These are phyloP conservation scores for Verticillium klebahnii DNA, from an alignment of 2,329 filamentous ascomycete species.

Conservation along the genomic window DNA sequence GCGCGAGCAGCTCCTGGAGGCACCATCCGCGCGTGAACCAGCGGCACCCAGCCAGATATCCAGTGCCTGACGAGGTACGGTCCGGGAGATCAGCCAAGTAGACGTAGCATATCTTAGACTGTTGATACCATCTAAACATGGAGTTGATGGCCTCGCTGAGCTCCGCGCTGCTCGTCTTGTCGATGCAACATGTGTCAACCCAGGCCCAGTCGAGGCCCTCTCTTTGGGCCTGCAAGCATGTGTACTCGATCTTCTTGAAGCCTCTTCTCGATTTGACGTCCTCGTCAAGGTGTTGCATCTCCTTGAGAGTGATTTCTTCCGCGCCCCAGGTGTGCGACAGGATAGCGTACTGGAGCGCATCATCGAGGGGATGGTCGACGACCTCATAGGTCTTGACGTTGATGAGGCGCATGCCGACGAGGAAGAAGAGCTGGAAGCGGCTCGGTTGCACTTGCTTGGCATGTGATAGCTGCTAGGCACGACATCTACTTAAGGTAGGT, in stretches of 20 bases:
- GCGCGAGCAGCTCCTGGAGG: constrained; percentile 61
- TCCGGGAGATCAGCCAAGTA: constrained; percentile 24
- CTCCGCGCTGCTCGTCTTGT: constrained; percentile 25
- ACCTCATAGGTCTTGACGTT: constrained; percentile 16
- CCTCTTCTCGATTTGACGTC: neutral
- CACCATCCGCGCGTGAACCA: constrained; percentile 48
- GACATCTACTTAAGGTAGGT: too few species aligned
- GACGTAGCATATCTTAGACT: constrained; percentile 27
- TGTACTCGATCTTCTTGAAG: constrained; percentile 9
- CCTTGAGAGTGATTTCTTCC: constrained; percentile 8
- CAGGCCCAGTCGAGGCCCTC: constrained; percentile 18
- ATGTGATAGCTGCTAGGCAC: too few species aligned
- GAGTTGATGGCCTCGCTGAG: constrained; percentile 23
- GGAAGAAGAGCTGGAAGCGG: neutral
- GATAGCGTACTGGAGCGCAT: constrained; percentile 14
- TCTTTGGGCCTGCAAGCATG: constrained; percentile 9
- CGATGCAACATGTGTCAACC: constrained; percentile 32
- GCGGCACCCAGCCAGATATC: constrained; percentile 3
- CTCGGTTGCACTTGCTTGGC: too few species aligned
- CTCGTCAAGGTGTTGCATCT: neutral
- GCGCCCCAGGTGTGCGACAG: constrained; percentile 14
- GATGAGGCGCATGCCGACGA: constrained; percentile 21
- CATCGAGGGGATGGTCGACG: constrained; percentile 12
- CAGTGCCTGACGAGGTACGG: neutral
- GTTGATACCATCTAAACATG: constrained; percentile 25